phyloP scores from a whole-genome alignment of 345 rosid species.

The Physaria fendleri region DNA sequence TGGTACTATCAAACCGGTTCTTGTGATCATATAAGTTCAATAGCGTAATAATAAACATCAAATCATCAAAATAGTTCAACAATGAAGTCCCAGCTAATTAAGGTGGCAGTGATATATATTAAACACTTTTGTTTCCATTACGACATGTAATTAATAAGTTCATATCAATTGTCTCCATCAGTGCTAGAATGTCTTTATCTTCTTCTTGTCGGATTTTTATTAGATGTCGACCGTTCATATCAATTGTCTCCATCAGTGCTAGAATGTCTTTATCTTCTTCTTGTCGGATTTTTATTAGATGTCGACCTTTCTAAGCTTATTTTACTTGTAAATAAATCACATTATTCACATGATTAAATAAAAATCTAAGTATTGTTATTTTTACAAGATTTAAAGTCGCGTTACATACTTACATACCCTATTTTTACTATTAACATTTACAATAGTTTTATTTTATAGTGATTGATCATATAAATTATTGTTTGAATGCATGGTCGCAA shows the following conservation, averaged over 20 bases:
- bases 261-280: constrained; percentile 22
- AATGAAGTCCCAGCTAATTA: constrained; percentile 26
- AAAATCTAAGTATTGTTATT: too few species aligned
- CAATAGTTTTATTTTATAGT: too few species aligned
- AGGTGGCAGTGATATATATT: constrained; percentile 19
- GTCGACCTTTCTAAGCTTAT: constrained; percentile 8
- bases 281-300: constrained; percentile 8
- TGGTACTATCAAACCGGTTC: constrained; percentile 14
- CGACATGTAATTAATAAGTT: constrained; percentile 19
- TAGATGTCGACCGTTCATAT: constrained; percentile 9
- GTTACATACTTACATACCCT: too few species aligned
- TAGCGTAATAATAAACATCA: not conserved
- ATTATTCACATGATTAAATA: not conserved
- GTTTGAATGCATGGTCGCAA: too few species aligned
- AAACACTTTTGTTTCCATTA: constrained; percentile 20
- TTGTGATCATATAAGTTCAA: not conserved
- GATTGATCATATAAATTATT: too few species aligned
- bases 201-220: constrained; percentile 13
- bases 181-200: constrained; percentile 22
- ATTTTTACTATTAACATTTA: too few species aligned
- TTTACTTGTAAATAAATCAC: not conserved
- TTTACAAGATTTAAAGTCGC: too few species aligned
- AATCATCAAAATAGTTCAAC: constrained; percentile 11
- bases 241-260: constrained; percentile 17
- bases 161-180: constrained; percentile 19